Conservation (phyloP, 805 yeast species). For the Cyberlindnera mrakii region DNA sequence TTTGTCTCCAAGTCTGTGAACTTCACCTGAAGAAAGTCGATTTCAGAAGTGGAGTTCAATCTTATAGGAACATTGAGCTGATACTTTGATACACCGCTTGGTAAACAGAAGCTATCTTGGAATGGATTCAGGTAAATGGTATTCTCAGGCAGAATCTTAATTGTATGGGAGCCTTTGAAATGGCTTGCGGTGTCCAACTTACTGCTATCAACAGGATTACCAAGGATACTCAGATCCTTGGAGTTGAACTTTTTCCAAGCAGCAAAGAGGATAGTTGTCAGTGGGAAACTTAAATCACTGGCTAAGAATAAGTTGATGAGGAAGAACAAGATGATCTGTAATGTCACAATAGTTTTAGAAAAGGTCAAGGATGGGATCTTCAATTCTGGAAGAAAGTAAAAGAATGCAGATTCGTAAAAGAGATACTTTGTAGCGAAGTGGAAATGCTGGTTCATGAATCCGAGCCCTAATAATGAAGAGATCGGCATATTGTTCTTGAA, state of each 20-base stretch:
- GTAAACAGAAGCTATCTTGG: slow-evolving; percentile 58
- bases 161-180: slow-evolving; percentile 79
- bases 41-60: slow-evolving; percentile 71
- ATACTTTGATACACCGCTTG: slow-evolving; percentile 25
- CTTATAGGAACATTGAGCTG: slow-evolving; percentile 58
- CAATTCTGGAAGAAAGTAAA: slow-evolving; percentile 67
- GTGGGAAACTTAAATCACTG: slow-evolving; percentile 42
- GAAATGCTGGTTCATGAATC: slow-evolving; percentile 42
- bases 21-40: slow-evolving; percentile 61
- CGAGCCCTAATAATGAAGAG: slow-evolving; percentile 27
- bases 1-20: slow-evolving; percentile 51
- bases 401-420: slow-evolving; percentile 62
- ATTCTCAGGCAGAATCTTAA: slow-evolving; percentile 86
- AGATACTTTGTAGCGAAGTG: slow-evolving; percentile 66
- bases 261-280: slow-evolving; percentile 34
- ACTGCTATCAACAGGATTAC: slow-evolving; percentile 33
- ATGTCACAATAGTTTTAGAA: slow-evolving; percentile 45
- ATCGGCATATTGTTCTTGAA: slow-evolving; percentile 41
- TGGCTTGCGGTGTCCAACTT: slow-evolving; percentile 35
- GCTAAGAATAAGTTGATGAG: slow-evolving; percentile 48
- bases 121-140: slow-evolving; percentile 80
- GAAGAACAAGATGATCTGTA: slow-evolving; percentile 42
- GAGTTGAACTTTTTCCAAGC: slow-evolving; percentile 37
- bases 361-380: slow-evolving; percentile 73
- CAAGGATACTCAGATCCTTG: slow-evolving; percentile 47